phyloP scores from a whole-genome alignment of 75 land plant species.

The Larix kaempferi region DNA sequence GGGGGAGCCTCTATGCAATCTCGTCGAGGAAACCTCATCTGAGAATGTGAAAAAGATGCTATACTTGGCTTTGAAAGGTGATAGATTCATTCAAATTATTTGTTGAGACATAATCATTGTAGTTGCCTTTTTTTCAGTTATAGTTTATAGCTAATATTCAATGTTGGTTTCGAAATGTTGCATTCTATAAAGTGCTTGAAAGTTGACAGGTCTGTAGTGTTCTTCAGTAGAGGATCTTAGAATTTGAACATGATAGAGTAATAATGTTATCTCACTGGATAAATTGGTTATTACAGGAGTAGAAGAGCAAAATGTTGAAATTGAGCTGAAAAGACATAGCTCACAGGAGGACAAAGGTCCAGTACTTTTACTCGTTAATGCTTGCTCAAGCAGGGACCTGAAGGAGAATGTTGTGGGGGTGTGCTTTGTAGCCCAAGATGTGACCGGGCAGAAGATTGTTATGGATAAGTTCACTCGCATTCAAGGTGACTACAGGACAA shows the following conservation, averaged over 20 bases:
- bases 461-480: constrained; percentile 93
- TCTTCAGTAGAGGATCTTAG: neutral
- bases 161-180: neutral
- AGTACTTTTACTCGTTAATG: constrained; percentile 81
- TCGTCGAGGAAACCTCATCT: constrained; percentile 54
- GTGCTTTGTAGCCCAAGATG: constrained; percentile 95
- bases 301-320: constrained; percentile 82
- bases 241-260: neutral
- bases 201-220: neutral
- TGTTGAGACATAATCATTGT: neutral
- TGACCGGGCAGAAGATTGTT: constrained; percentile 79
- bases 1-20: constrained; percentile 55
- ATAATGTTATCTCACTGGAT: neutral
- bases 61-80: constrained; percentile 58
- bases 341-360: constrained; percentile 44
- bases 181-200: neutral
- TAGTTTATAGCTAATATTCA: neutral
- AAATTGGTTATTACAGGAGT: constrained; percentile 39
- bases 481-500: constrained; percentile 91
- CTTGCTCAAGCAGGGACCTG: constrained; percentile 88
- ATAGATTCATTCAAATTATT: constrained; percentile 1
- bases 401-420: constrained; percentile 82
- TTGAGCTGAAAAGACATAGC: constrained; percentile 74
- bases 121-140: neutral
- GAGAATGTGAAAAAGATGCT: constrained; percentile 46